Evolutionary conservation across 768 basidiomycete species (phyloP).

Genomic region (Xerocomellus intermedius): DNA sequence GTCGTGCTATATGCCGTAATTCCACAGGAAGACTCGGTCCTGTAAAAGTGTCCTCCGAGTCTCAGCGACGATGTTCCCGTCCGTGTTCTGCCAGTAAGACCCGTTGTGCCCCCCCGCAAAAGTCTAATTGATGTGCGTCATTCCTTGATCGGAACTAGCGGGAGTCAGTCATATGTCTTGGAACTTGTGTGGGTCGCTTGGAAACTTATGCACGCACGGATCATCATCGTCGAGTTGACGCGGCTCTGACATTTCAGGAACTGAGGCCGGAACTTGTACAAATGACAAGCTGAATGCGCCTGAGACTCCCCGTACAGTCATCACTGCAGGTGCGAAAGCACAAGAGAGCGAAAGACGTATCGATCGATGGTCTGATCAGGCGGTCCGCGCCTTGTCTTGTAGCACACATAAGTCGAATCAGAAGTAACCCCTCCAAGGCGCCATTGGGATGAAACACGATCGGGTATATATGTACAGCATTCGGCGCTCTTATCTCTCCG

Average conservation of each 20-base stretch:
- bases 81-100: neutral
- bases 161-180: neutral
- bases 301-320: neutral
- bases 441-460: slow-evolving; percentile 3
- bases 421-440: neutral
- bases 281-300: neutral
- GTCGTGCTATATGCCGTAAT: slow-evolving; percentile 6
- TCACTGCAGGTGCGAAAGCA: neutral
- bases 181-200: neutral
- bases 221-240: slow-evolving; percentile 8
- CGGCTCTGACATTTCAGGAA: neutral
- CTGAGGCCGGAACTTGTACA: neutral
- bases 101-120: slow-evolving; percentile 3
- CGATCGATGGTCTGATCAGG: neutral
- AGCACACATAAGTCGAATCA: neutral
- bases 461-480: neutral
- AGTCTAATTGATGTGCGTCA: slow-evolving; percentile 22
- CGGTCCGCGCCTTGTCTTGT: neutral
- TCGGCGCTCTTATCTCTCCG: neutral
- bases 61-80: neutral
- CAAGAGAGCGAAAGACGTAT: neutral
- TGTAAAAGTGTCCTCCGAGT: neutral
- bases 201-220: slow-evolving; percentile 8
- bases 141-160: slow-evolving; percentile 5
- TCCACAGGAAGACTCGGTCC: neutral